Conservation (phyloP, 2,329 filamentous ascomycete genomes). For the Ophiostoma triangulosporum region DNA sequence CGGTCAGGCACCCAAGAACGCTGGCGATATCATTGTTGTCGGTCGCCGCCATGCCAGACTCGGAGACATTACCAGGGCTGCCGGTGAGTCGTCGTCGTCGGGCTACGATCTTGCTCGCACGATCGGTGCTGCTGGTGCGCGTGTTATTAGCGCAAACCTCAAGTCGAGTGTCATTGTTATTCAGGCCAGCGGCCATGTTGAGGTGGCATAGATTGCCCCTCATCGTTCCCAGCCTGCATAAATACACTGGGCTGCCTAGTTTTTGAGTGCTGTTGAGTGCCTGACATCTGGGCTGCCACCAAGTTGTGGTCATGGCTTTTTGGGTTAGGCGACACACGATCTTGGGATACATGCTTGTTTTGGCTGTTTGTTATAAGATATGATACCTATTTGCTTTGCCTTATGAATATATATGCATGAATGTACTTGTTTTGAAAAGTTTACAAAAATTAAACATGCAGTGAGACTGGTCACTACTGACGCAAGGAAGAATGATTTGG, state of each 20-base stretch:
- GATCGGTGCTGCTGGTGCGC: constrained; percentile 46
- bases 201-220: constrained; percentile 7
- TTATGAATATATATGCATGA: no score
- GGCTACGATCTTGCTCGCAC: constrained; percentile 33
- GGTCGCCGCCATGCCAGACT: constrained; percentile 36
- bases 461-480: no score
- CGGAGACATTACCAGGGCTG: constrained; percentile 9
- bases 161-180: constrained; percentile 57
- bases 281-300: not conserved
- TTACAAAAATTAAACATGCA: no score
- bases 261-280: no score
- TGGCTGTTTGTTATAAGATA: not conserved
- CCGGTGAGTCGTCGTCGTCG: constrained; percentile 11
- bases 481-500: not conserved
- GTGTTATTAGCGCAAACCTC: constrained; percentile 43
- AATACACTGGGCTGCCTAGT: no score
- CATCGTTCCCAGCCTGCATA: not conserved
- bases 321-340: not conserved
- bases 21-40: constrained; percentile 57
- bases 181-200: constrained; percentile 34
- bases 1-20: constrained; percentile 45
- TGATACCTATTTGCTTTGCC: not conserved
- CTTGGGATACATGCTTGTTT: not conserved
- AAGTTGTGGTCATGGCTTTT: not conserved
- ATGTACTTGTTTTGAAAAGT: no score